Percentiles rank a stretch among this genome's conserved stretches.
These are phyloP conservation scores for Neofusicoccum sp. DNA, from an alignment of 2,329 filamentous ascomycete genomes.

Conservation along the genomic window DNA sequence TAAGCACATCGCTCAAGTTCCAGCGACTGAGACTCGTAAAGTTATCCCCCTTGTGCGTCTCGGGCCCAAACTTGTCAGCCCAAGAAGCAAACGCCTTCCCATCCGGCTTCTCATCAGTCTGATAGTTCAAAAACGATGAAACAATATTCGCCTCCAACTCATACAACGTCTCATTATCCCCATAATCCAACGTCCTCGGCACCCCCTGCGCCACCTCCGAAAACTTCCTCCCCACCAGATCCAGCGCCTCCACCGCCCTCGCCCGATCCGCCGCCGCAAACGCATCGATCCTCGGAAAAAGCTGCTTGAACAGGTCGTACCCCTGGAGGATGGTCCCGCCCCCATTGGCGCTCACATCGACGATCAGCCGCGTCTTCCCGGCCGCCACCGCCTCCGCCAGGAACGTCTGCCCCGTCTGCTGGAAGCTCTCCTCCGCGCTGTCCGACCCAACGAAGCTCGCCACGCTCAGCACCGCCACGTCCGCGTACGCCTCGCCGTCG, in stretches of 20 bases:
- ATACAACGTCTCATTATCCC: constrained; percentile 33
- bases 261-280: constrained; percentile 53
- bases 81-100: constrained; percentile 50
- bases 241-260: constrained; percentile 48
- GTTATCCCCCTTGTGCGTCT: constrained; percentile 45
- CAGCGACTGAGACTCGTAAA: constrained; percentile 60
- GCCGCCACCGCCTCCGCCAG: constrained; percentile 44
- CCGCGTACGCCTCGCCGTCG: constrained; percentile 41
- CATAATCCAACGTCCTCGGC: constrained; percentile 31
- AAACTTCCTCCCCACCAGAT: constrained; percentile 44
- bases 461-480: constrained; percentile 46
- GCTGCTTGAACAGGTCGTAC: constrained; percentile 60
- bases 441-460: constrained; percentile 39
- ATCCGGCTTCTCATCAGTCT: constrained; percentile 42
- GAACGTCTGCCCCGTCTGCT: constrained; percentile 41
- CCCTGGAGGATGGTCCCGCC: constrained; percentile 60
- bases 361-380: constrained; percentile 59
- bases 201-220: constrained; percentile 33
- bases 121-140: constrained; percentile 47
- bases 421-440: constrained; percentile 32
- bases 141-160: constrained; percentile 30
- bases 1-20: constrained; percentile 44
- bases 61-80: constrained; percentile 45
- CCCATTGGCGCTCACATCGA: constrained; percentile 59
- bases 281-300: constrained; percentile 52